phyloP scores from a whole-genome alignment of 2,329 filamentous ascomycete species.

The Myriosclerotinia curreyana region DNA sequence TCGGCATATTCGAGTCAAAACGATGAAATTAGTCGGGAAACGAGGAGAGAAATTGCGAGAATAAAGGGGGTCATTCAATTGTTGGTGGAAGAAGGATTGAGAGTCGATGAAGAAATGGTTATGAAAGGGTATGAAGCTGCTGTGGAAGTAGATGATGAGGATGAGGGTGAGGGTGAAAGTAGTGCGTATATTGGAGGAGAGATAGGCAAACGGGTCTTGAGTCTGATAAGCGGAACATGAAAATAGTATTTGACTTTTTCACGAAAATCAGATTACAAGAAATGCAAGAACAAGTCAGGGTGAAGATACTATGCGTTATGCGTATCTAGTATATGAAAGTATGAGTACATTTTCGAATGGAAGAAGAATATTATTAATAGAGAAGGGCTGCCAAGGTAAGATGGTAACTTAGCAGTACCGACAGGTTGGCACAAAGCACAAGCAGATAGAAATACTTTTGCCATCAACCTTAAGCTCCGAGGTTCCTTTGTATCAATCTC shows the following conservation, averaged over 20 bases:
- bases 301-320: not conserved
- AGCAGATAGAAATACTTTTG: not conserved
- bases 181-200: slow-evolving; percentile 57
- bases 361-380: too few species aligned
- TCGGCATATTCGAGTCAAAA: slow-evolving; percentile 96
- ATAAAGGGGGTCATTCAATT: slow-evolving; percentile 78
- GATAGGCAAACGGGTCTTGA: slow-evolving; percentile 37
- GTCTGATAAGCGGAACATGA: slow-evolving; percentile 34
- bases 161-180: slow-evolving; percentile 51
- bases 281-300: not conserved
- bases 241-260: not conserved
- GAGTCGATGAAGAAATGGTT: slow-evolving; percentile 88
- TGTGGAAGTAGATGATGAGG: slow-evolving; percentile 65
- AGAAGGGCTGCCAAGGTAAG: not conserved
- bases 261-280: not conserved
- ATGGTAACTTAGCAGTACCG: not conserved
- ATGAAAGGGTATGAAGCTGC: slow-evolving; percentile 78
- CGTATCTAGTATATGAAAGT: too few species aligned
- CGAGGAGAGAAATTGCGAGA: slow-evolving; percentile 83
- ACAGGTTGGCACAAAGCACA: not conserved
- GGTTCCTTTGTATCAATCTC: not conserved
- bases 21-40: slow-evolving; percentile 72
- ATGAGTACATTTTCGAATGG: not conserved
- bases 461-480: too few species aligned
- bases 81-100: slow-evolving; percentile 75